A percentile compares a stretch with the other conserved stretches of the same genome.
phyloP scores from a whole-genome alignment of 768 basidiomycete genomes.

The Podaxis carcinomalis region DNA sequence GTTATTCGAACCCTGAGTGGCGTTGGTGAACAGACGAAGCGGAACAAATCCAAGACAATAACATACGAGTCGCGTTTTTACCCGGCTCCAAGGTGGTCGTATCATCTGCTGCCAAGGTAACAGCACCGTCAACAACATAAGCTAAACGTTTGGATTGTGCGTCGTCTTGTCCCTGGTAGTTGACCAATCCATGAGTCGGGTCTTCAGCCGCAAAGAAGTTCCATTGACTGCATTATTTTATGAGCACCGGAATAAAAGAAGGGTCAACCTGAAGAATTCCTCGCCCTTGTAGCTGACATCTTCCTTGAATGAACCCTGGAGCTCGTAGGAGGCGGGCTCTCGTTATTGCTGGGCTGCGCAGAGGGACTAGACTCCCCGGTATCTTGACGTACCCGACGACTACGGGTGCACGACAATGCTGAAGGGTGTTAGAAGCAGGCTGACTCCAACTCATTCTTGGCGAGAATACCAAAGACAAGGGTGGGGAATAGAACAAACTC shows the following conservation, averaged over 20 bases:
- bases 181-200: conserved; percentile 69
- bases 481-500: neutral
- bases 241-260: neutral
- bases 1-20: conserved; percentile 60
- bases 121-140: conserved; percentile 52
- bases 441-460: neutral
- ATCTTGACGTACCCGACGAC: neutral
- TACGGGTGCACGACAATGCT: neutral
- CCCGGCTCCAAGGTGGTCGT: conserved; percentile 42
- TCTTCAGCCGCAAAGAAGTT: conserved; percentile 60
- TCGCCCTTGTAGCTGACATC: conserved; percentile 39
- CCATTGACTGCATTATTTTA: conserved; percentile 44
- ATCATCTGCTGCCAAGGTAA: conserved; percentile 61
- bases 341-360: neutral
- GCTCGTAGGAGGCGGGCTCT: neutral
- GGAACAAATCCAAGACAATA: conserved; percentile 3
- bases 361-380: neutral
- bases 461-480: neutral
- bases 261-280: conserved; percentile 55
- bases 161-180: conserved; percentile 44
- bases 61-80: conserved; percentile 51
- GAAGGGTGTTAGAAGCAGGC: neutral
- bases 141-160: conserved; percentile 54
- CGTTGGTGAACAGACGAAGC: neutral
- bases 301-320: conserved; percentile 20